A percentile compares a stretch with the other conserved stretches of the same genome.
Conservation (phyloP, 345 rosid genomes). For the Excoecaria agallocha region DNA sequence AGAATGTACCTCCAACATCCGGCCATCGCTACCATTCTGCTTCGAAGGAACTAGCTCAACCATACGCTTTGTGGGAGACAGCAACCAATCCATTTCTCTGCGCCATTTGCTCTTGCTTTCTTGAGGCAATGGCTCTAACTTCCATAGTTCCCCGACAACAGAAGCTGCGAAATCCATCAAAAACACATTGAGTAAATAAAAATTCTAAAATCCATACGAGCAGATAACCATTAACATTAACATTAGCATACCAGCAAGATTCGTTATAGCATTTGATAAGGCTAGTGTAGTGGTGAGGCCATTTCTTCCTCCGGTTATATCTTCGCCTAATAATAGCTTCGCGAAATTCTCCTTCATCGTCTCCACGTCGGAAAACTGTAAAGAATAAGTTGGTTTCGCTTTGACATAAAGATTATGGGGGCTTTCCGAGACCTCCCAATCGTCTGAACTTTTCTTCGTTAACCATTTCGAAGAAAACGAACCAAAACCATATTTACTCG, state of each 20-base stretch:
- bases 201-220: not conserved
- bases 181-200: too few species aligned
- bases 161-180: slow-evolving; percentile 44
- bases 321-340: slow-evolving; percentile 80
- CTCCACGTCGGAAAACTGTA: slow-evolving; percentile 58
- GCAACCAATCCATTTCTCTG: slow-evolving; percentile 92
- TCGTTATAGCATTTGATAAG: slow-evolving; percentile 79
- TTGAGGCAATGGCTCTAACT: slow-evolving; percentile 77
- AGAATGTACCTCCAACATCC: slow-evolving; percentile 64
- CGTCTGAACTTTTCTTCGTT: slow-evolving; percentile 48
- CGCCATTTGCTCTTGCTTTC: slow-evolving; percentile 79
- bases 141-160: slow-evolving; percentile 94
- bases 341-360: slow-evolving; percentile 83
- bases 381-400: slow-evolving; percentile 47
- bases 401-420: slow-evolving; percentile 50
- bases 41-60: slow-evolving; percentile 95
- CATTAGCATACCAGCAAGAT: slow-evolving; percentile 63
- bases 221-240: not conserved
- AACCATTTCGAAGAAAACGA: slow-evolving; percentile 88
- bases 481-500: slow-evolving; percentile 87
- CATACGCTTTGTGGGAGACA: slow-evolving; percentile 92
- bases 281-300: slow-evolving; percentile 75
- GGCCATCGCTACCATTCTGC: slow-evolving; percentile 79
- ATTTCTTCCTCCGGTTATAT: slow-evolving; percentile 69
- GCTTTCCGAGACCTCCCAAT: slow-evolving; percentile 56